Percentiles rank a stretch among this genome's conserved stretches.
phyloP scores from a whole-genome alignment of 225 moss, liverwort and hornwort genomes.

The Neckera pumila region DNA sequence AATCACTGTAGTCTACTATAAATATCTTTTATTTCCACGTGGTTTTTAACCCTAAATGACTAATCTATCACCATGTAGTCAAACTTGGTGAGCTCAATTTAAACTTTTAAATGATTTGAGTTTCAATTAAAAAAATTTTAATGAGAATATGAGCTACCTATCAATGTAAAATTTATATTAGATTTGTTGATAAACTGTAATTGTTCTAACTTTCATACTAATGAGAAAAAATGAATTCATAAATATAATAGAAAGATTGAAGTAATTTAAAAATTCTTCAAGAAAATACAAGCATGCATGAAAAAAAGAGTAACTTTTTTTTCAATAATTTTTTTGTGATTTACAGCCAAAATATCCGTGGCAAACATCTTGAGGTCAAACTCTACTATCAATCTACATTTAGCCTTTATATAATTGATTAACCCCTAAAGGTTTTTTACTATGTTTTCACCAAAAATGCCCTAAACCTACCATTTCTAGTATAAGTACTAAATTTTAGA shows the following conservation, averaged over 20 bases:
- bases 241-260: background rate
- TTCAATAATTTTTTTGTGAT: background rate
- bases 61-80: background rate
- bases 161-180: background rate
- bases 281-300: fast-evolving
- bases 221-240: background rate
- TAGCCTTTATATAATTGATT: background rate
- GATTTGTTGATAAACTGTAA: background rate
- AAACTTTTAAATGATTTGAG: background rate
- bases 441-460: too few species aligned
- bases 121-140: background rate
- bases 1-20: too few species aligned
- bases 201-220: background rate
- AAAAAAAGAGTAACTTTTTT: too few species aligned
- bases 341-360: fast-evolving
- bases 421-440: too few species aligned
- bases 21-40: too few species aligned
- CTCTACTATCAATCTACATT: background rate
- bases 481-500: too few species aligned
- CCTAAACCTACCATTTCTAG: too few species aligned
- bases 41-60: too few species aligned
- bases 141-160: background rate
- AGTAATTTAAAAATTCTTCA: background rate
- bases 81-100: background rate
- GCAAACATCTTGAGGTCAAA: background rate